Percentiles rank a stretch among this genome's conserved stretches.
Conservation (phyloP, 768 basidiomycete genomes). For the Mycena olivaceomarginata region DNA sequence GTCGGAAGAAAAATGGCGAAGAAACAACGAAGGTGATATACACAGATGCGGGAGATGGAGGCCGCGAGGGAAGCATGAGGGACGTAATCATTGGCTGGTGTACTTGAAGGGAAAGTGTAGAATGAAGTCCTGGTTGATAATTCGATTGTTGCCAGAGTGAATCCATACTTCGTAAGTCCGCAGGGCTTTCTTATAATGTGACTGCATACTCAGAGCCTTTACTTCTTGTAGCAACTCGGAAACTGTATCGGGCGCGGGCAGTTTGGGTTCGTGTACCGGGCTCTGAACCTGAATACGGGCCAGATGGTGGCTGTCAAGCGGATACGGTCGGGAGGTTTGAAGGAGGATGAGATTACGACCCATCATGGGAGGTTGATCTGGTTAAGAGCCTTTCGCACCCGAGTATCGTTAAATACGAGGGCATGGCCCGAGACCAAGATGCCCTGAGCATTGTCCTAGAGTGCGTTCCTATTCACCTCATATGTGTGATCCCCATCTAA, state of each 20-base stretch:
- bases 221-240: slow-evolving; percentile 90
- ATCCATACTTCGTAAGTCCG: slow-evolving; percentile 87
- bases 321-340: slow-evolving; percentile 91
- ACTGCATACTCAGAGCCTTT: slow-evolving; percentile 38
- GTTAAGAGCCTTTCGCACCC: slow-evolving; percentile 95
- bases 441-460: slow-evolving; percentile 95
- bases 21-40: no score
- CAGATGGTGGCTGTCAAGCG: slow-evolving; percentile 99
- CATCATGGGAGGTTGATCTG: slow-evolving; percentile 96
- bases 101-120: no score
- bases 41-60: no score
- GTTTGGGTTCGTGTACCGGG: slow-evolving; percentile 97
- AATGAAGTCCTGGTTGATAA: no score
- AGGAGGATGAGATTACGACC: slow-evolving; percentile 92
- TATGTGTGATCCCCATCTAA: slow-evolving; percentile 39
- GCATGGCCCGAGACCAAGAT: slow-evolving; percentile 93
- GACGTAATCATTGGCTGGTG: no score
- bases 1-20: no score
- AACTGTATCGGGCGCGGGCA: slow-evolving; percentile 98
- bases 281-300: slow-evolving; percentile 94
- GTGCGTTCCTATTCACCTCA: slow-evolving; percentile 68
- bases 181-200: slow-evolving; percentile 38
- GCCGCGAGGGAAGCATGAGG: no score
- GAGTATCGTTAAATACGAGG: slow-evolving; percentile 98
- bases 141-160: no score